Percentiles rank a stretch among this genome's conserved stretches.
Evolutionary conservation across 768 basidiomycete genomes (phyloP).

Genomic region (Boletus sp.): DNA sequence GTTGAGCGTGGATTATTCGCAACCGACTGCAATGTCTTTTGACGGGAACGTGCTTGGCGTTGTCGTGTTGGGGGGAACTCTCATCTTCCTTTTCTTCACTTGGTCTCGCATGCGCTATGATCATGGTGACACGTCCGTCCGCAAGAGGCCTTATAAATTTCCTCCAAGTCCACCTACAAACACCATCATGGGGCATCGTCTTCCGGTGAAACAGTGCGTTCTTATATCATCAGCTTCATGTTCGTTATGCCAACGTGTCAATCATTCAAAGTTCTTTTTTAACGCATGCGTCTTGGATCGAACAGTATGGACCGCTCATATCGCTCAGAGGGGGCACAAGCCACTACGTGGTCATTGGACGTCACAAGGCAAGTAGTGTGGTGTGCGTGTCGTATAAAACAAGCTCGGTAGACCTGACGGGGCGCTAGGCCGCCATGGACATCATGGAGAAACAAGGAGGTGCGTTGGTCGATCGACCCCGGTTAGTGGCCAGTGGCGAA

Average conservation of each 20-base stretch:
- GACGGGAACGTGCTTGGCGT: not conserved
- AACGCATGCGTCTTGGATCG: conserved; percentile 49
- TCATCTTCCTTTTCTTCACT: conserved; percentile 1
- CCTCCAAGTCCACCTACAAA: conserved; percentile 11
- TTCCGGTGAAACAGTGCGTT: conserved; percentile 5
- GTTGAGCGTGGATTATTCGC: not conserved
- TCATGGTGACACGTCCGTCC: not conserved
- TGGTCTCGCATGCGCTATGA: not conserved
- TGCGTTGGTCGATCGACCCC: conserved; percentile 27
- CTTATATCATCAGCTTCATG: not conserved
- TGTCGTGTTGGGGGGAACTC: not conserved
- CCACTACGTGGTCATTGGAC: conserved; percentile 18
- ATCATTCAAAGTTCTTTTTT: conserved; percentile 8
- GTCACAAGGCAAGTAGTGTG: conserved; percentile 10
- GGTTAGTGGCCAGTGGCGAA: conserved; percentile 46
- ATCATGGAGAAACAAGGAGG: conserved; percentile 62
- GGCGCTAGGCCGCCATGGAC: conserved; percentile 48
- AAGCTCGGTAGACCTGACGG: not conserved
- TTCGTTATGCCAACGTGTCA: not conserved
- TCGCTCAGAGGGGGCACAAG: conserved; percentile 44
- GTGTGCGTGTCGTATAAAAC: not conserved
- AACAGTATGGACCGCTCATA: conserved; percentile 57
- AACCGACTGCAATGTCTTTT: not conserved
- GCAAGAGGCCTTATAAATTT: not conserved
- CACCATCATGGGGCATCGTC: not conserved